Evolutionary conservation across 108 stramenopile species (phyloP).

Genomic region (Nannochloropsis gaditana): DNA sequence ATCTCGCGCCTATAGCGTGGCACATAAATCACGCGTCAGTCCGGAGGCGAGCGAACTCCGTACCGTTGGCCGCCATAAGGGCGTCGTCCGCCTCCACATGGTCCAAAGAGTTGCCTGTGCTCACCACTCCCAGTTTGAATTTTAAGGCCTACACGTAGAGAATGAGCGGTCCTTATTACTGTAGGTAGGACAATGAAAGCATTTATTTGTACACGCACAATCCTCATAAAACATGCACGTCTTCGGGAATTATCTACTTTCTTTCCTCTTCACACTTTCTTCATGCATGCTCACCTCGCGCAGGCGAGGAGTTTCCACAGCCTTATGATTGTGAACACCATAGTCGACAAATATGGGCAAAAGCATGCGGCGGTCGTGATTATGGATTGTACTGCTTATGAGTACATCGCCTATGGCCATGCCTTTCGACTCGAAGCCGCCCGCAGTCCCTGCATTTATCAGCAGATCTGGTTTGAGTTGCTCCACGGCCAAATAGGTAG

Average conservation of each 20-base stretch:
- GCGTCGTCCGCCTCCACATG: slow-evolving; percentile 66
- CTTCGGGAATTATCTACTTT: background rate
- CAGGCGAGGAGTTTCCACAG: slow-evolving; percentile 52
- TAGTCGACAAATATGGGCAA: slow-evolving; percentile 83
- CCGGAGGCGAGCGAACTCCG: background rate
- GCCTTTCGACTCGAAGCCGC: slow-evolving; percentile 81
- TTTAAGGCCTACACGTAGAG: slow-evolving; percentile 37
- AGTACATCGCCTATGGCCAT: slow-evolving; percentile 84
- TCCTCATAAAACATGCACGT: background rate
- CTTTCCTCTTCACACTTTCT: too few species aligned
- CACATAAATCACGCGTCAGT: background rate
- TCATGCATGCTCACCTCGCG: slow-evolving; percentile 7
- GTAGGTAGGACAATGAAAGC: background rate
- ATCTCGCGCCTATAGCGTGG: background rate
- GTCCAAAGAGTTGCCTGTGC: slow-evolving; percentile 86
- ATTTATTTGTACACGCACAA: background rate
- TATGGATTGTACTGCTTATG: slow-evolving; percentile 70
- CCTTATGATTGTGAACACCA: slow-evolving; percentile 64
- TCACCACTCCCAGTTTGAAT: slow-evolving; percentile 76
- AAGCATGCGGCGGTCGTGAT: slow-evolving; percentile 93
- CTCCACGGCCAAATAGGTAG: slow-evolving; percentile 63
- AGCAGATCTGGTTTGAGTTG: slow-evolving; percentile 61
- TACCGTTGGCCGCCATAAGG: slow-evolving; percentile 62
- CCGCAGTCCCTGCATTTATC: slow-evolving; percentile 92
- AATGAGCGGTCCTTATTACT: background rate